Conservation (phyloP, 192 early-diverging fungal genomes). For the Podila epigama region DNA sequence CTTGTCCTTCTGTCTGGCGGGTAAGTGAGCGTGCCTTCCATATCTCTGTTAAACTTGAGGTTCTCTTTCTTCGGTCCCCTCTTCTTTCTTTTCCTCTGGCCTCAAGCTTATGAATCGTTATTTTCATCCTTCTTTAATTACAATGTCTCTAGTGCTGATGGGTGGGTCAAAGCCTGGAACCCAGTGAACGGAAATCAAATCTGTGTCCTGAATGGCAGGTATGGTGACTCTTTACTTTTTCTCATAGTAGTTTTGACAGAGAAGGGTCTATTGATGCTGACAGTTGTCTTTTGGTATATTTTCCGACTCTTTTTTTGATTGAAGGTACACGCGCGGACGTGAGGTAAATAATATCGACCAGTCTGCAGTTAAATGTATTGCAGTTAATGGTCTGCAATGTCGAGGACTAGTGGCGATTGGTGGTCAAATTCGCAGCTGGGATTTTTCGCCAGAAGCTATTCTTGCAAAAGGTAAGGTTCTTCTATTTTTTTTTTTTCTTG, state of each 20-base stretch:
- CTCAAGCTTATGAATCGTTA: background rate
- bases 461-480: constrained; percentile 24
- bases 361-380: constrained; percentile 14
- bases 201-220: constrained; percentile 49
- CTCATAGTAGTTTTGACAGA: background rate
- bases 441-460: constrained; percentile 57
- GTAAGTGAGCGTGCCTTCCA: background rate
- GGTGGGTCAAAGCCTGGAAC: constrained; percentile 64
- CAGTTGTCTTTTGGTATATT: background rate
- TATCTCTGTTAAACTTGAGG: background rate
- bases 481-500: background rate
- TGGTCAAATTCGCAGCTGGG: constrained; percentile 60
- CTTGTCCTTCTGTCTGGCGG: constrained; percentile 40
- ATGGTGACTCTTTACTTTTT: background rate
- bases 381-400: constrained; percentile 45
- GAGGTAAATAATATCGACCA: constrained; percentile 7
- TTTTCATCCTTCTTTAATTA: background rate
- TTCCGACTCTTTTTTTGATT: background rate
- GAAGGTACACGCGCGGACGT: constrained; percentile 20
- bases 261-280: background rate
- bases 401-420: constrained; percentile 58
- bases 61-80: background rate
- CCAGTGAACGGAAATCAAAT: constrained; percentile 57
- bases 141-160: constrained; percentile 53
- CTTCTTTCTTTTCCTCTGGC: background rate